A percentile compares a stretch with the other conserved stretches of the same genome.
Conservation (phyloP, 108 stramenopile species). For the Halocafeteria seosinensis region DNA sequence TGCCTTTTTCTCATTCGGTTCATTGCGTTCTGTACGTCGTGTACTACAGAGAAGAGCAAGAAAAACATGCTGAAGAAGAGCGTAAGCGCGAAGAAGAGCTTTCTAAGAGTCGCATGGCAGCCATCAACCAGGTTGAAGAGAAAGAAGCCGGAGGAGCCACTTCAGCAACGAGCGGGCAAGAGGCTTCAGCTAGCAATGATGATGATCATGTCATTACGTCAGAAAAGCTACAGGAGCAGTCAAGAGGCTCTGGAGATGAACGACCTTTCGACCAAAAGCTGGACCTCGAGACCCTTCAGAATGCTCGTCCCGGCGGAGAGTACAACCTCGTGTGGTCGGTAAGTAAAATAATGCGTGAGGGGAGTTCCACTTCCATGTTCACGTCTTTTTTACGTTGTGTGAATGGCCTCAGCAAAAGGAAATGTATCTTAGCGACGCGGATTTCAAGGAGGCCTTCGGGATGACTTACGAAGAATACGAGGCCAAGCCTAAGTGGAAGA, state of each 20-base stretch:
- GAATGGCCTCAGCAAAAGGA: constrained; percentile 1
- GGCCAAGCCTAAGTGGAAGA: constrained; percentile 7
- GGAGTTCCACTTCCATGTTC: constrained; percentile 7
- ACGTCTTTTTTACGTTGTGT: not conserved
- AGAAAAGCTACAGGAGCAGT: not conserved
- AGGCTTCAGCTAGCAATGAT: not conserved
- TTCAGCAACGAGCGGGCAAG: not conserved
- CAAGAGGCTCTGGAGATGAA: not conserved
- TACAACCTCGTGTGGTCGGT: not conserved
- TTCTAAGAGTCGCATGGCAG: not conserved
- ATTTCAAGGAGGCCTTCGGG: constrained; percentile 4
- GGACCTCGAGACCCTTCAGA: not conserved
- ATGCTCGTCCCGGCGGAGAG: not conserved
- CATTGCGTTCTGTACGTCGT: no score
- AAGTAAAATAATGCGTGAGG: constrained; percentile 4
- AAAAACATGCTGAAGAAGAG: no score
- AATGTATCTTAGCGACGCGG: constrained; percentile 7
- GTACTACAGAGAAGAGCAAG: no score
- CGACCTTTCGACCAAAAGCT: not conserved
- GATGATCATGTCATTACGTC: not conserved
- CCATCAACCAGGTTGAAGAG: not conserved
- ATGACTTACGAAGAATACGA: constrained; percentile 3
- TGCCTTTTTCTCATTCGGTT: no score
- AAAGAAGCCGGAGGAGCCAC: not conserved
- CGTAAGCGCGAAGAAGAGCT: not conserved